phyloP scores from a whole-genome alignment of 805 yeast genomes.

The Saturnispora silvae region DNA sequence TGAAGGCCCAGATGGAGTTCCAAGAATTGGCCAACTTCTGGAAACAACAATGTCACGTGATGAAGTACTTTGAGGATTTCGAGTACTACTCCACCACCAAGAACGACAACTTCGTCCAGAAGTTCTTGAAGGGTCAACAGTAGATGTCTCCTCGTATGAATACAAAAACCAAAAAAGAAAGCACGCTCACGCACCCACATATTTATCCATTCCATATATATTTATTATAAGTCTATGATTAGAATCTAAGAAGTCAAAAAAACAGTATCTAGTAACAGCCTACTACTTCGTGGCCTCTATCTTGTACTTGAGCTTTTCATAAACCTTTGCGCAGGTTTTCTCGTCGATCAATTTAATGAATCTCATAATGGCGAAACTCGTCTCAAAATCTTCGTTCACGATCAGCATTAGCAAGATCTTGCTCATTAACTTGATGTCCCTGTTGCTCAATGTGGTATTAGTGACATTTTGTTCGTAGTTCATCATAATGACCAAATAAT shows the following conservation, averaged over 20 bases:
- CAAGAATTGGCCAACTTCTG: slow-evolving; percentile 83
- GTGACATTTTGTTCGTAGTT: slow-evolving; percentile 29
- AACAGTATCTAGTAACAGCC: neutral
- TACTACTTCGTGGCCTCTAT: neutral
- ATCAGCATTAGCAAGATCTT: slow-evolving; percentile 35
- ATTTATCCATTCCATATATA: too few species aligned
- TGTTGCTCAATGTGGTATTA: slow-evolving; percentile 7
- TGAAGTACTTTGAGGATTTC: slow-evolving; percentile 69
- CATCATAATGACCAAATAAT: slow-evolving; percentile 40
- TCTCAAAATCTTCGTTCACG: slow-evolving; percentile 35
- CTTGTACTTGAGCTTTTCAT: slow-evolving; percentile 19
- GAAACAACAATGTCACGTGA: slow-evolving; percentile 80
- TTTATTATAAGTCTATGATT: neutral
- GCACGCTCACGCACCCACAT: too few species aligned
- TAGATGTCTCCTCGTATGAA: too few species aligned
- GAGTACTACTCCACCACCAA: slow-evolving; percentile 43
- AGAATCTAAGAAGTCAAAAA: too few species aligned
- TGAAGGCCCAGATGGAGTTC: slow-evolving; percentile 85
- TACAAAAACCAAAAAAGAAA: too few species aligned
- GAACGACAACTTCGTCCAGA: slow-evolving; percentile 56
- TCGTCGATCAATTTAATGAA: slow-evolving; percentile 40
- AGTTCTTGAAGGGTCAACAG: slow-evolving; percentile 65
- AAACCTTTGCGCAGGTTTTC: slow-evolving; percentile 27
- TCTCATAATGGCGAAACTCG: slow-evolving; percentile 44
- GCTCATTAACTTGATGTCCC: slow-evolving; percentile 33